phyloP scores from a whole-genome alignment of 345 rosid genomes.

The Sisymbrium irio region DNA sequence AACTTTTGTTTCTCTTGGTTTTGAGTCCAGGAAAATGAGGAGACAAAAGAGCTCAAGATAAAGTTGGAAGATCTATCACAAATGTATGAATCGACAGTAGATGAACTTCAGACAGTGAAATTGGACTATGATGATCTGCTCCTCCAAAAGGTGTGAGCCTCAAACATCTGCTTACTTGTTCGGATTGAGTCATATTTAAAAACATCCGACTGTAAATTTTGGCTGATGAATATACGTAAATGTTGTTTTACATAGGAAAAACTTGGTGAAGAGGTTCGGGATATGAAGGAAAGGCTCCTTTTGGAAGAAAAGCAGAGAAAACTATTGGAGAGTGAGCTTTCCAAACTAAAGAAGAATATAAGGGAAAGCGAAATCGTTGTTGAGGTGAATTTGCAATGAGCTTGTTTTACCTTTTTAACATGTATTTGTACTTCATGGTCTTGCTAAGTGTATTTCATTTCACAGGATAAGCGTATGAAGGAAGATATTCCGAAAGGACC shows the following conservation, averaged over 20 bases:
- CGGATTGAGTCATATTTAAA: constrained; percentile 17
- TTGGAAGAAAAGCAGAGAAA: constrained; percentile 73
- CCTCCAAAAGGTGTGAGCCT: constrained; percentile 56
- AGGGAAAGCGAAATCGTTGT: constrained; percentile 51
- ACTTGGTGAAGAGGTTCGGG: constrained; percentile 56
- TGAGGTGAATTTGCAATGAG: constrained; percentile 42
- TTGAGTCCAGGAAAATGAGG: constrained; percentile 52
- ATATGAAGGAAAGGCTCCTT: constrained; percentile 52
- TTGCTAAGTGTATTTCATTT: constrained; percentile 51
- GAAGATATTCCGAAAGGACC: constrained; percentile 52
- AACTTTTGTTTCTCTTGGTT: constrained; percentile 5
- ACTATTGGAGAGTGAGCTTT: constrained; percentile 57
- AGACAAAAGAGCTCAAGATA: constrained; percentile 42
- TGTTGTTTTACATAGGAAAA: constrained; percentile 43
- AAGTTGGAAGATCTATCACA: constrained; percentile 50
- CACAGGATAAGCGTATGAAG: constrained; percentile 49
- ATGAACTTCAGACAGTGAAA: constrained; percentile 65
- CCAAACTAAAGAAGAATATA: constrained; percentile 52
- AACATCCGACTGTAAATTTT: not conserved
- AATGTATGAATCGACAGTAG: constrained; percentile 44
- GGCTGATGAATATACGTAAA: not conserved
- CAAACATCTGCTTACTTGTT: constrained; percentile 11
- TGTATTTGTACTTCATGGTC: constrained; percentile 15
- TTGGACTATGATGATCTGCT: constrained; percentile 48
- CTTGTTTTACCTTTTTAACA: constrained; percentile 7